Evolutionary conservation across 2,329 filamentous ascomycete genomes (phyloP).

Genomic region (Alternaria sp.): DNA sequence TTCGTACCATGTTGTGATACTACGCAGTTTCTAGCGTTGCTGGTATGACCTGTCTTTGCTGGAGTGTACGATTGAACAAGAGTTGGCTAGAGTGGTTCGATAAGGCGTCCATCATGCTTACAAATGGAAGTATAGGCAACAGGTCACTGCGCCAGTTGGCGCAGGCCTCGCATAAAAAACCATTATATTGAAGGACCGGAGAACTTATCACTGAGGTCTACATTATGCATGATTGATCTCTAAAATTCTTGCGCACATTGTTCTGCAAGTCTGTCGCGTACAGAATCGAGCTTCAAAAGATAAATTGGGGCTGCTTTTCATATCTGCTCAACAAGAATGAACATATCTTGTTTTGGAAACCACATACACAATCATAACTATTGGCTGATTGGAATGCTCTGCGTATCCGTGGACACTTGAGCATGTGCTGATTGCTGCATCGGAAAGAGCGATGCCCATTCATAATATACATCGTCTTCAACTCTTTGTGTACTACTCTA

Average conservation of each 20-base stretch:
- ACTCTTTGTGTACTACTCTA: not conserved
- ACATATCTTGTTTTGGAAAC: not conserved
- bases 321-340: not conserved
- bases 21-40: not conserved
- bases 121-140: not conserved
- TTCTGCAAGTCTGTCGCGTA: not conserved
- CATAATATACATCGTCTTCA: not conserved
- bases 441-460: not conserved
- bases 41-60: not conserved
- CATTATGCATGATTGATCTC: not conserved
- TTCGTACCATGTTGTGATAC: slow-evolving; percentile 26
- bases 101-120: slow-evolving; percentile 1
- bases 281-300: not conserved
- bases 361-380: not conserved
- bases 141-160: not conserved
- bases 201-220: not conserved
- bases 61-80: not conserved
- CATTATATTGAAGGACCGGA: not conserved
- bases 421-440: not conserved
- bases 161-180: not conserved
- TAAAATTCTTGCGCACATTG: not conserved
- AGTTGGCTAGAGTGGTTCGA: not conserved
- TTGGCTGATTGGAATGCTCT: not conserved
- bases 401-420: not conserved
- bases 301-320: not conserved